These are phyloP conservation scores for Gossypium australe DNA, from an alignment of 345 rosid genomes.

Conservation along the genomic window DNA sequence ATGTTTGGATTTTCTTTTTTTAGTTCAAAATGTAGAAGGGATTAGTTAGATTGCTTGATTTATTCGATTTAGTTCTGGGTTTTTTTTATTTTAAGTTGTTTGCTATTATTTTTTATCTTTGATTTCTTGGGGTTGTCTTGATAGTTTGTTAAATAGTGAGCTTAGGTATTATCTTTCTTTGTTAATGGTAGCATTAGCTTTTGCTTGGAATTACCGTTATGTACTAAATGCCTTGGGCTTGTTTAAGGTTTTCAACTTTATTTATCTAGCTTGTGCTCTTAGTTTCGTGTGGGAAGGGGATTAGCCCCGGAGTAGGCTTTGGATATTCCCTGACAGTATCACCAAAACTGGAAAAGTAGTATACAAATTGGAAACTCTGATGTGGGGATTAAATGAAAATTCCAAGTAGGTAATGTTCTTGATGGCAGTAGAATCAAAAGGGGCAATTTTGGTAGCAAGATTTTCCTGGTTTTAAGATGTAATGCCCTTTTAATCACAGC, in stretches of 20 bases:
- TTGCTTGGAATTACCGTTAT: background rate
- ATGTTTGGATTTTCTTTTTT: background rate
- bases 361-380: background rate
- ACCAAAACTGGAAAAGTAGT: background rate
- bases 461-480: background rate
- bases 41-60: slow-evolving; percentile 7
- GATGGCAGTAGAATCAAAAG: background rate
- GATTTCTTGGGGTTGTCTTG: background rate
- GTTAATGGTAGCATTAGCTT: background rate
- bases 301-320: background rate
- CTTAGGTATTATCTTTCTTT: background rate
- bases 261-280: background rate
- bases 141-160: background rate
- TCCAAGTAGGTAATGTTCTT: background rate
- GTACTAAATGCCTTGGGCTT: background rate
- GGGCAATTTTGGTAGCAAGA: background rate
- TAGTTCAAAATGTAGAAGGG: background rate
- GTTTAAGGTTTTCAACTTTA: background rate
- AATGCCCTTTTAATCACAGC: background rate
- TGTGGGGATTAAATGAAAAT: background rate
- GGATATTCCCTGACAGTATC: background rate
- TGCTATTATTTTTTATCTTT: background rate
- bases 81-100: background rate
- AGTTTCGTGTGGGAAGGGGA: background rate
- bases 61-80: background rate